These are phyloP conservation scores for Isabelozyma rhagii DNA, from an alignment of 805 yeast species.

Conservation along the genomic window DNA sequence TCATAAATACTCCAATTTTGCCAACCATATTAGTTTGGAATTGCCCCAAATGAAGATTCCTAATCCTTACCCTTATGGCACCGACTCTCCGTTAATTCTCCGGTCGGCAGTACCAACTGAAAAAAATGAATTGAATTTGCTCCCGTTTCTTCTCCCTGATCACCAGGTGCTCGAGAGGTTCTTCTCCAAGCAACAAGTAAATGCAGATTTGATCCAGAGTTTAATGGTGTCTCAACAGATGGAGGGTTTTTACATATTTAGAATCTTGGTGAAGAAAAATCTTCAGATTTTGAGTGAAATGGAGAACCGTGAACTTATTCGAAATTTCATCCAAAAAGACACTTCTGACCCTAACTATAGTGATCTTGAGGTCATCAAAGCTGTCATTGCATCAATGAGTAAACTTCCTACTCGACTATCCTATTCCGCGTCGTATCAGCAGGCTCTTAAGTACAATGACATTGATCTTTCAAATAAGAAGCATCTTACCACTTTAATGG, in stretches of 20 bases:
- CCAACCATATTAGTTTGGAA: not conserved
- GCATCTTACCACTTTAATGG: not conserved
- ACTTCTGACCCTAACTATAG: not conserved
- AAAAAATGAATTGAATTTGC: constrained; percentile 6
- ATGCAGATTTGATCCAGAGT: constrained; percentile 4
- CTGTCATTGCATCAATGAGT: constrained; percentile 7
- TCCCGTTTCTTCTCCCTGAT: constrained; percentile 9
- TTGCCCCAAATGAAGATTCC: constrained; percentile 9
- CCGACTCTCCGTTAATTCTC: constrained; percentile 5
- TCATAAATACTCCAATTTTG: constrained; percentile 1
- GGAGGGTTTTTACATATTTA: constrained; percentile 11
- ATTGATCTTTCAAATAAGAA: not conserved
- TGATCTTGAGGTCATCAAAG: constrained; percentile 6
- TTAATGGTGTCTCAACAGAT: constrained; percentile 8
- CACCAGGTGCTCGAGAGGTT: constrained; percentile 1
- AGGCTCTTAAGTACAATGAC: not conserved
- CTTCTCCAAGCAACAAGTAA: constrained; percentile 1
- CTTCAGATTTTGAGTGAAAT: constrained; percentile 3
- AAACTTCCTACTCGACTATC: not conserved
- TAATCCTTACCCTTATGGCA: constrained; percentile 3
- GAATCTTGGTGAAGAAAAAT: constrained; percentile 7
- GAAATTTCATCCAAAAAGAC: constrained; percentile 4
- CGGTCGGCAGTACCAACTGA: constrained; percentile 2
- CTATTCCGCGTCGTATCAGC: not conserved
- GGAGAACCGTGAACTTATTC: constrained; percentile 3